phyloP scores from a whole-genome alignment of 176 grass and related monocot species.

The Cymbopogon citratus region DNA sequence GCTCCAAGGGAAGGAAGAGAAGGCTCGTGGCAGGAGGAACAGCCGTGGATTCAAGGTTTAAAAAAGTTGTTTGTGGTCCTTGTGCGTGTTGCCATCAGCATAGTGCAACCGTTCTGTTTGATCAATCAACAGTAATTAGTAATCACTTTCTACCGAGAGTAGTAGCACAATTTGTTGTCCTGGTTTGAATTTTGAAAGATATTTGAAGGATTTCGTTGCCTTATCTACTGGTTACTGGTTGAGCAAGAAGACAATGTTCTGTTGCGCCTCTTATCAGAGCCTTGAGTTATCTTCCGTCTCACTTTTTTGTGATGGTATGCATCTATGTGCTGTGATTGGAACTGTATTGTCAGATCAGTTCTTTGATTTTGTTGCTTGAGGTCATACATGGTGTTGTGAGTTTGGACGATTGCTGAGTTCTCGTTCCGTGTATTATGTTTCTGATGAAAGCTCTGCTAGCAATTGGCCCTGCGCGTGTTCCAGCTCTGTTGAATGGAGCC shows the following conservation, averaged over 20 bases:
- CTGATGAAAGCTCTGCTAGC: not conserved
- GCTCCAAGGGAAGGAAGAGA: constrained; percentile 77
- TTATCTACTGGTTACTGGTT: not conserved
- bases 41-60: constrained; percentile 77
- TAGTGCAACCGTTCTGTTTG: constrained; percentile 19
- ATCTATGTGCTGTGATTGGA: not conserved
- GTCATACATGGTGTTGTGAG: not conserved
- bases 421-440: not conserved
- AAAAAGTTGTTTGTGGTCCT: not conserved
- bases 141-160: constrained; percentile 19
- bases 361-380: not conserved
- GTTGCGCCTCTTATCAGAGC: not conserved
- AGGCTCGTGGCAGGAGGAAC: constrained; percentile 68
- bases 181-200: constrained; percentile 21
- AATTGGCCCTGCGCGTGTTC: not conserved
- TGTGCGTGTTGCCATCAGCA: not conserved
- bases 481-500: too few species aligned
- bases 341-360: not conserved
- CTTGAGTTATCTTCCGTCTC: not conserved
- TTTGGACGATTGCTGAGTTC: not conserved
- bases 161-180: constrained; percentile 17
- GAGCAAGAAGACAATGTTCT: constrained; percentile 15
- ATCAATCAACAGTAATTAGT: constrained; percentile 35
- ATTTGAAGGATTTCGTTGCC: not conserved
- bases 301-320: too few species aligned